A percentile compares a stretch with the other conserved stretches of the same genome.
phyloP scores from a whole-genome alignment of 257 asterid species.

The Verbascum thapsus region DNA sequence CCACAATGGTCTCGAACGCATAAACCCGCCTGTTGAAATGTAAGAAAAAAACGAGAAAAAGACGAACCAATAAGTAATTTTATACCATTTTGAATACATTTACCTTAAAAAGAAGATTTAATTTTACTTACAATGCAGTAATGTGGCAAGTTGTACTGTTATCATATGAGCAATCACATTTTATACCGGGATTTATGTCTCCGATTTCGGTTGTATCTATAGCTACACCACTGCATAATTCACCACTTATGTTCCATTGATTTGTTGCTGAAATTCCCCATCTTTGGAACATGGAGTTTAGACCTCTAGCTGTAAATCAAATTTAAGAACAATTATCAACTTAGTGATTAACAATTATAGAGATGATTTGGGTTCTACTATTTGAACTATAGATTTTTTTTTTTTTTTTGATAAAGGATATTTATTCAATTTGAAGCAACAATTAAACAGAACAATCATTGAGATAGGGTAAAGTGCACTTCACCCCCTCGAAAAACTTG shows the following conservation, averaged over 20 bases:
- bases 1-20: slow-evolving; percentile 31
- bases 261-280: slow-evolving; percentile 40
- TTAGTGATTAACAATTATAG: too few relatives aligned
- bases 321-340: not conserved
- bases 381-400: too few relatives aligned
- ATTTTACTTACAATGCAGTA: slow-evolving; percentile 41
- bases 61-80: not conserved
- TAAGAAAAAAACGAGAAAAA: not conserved
- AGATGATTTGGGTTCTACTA: too few relatives aligned
- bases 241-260: slow-evolving; percentile 56
- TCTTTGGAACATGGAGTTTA: slow-evolving; percentile 39
- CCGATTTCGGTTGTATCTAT: slow-evolving; percentile 32
- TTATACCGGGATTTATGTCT: slow-evolving; percentile 43
- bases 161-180: slow-evolving; percentile 42
- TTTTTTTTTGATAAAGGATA: too few relatives aligned
- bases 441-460: too few relatives aligned
- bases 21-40: slow-evolving; percentile 45
- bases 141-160: slow-evolving; percentile 43
- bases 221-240: slow-evolving; percentile 46
- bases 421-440: too few relatives aligned
- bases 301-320: slow-evolving; percentile 42
- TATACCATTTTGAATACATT: too few relatives aligned
- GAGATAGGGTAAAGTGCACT: too few relatives aligned
- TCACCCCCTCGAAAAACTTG: too few relatives aligned
- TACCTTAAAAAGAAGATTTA: too few relatives aligned